phyloP scores from a whole-genome alignment of 2,329 filamentous ascomycete species.

The Aspergillus transmontanensis region DNA sequence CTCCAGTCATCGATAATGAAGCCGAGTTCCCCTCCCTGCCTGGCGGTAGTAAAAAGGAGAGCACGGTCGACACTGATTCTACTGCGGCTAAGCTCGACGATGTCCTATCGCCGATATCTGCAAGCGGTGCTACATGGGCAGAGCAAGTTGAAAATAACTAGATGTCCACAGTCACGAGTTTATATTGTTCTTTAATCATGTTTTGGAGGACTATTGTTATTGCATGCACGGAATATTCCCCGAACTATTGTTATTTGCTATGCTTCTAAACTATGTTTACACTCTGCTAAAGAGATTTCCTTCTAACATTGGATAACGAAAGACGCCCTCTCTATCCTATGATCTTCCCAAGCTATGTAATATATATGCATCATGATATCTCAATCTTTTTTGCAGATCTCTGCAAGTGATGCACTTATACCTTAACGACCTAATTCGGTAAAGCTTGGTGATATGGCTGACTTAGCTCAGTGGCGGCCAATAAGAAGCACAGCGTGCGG shows the following conservation, averaged over 20 bases:
- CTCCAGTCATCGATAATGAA: slow-evolving; percentile 31
- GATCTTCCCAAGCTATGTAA: not conserved
- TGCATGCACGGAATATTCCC: slow-evolving; percentile 8
- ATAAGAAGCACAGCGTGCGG: not conserved
- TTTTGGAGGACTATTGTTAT: slow-evolving; percentile 1
- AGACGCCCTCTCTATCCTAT: not conserved
- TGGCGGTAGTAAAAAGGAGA: slow-evolving; percentile 24
- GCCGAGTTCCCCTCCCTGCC: slow-evolving; percentile 41
- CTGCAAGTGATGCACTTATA: not conserved
- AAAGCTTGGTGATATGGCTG: not conserved
- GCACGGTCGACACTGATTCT: slow-evolving; percentile 10
- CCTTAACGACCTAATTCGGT: not conserved
- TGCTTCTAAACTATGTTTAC: not conserved
- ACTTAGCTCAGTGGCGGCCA: not conserved
- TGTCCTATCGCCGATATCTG: slow-evolving; percentile 30
- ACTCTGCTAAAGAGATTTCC: not conserved
- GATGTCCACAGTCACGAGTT: not conserved
- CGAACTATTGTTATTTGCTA: not conserved
- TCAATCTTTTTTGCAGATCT: not conserved
- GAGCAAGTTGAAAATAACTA: slow-evolving; percentile 32
- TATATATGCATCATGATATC: not conserved
- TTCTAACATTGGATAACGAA: not conserved
- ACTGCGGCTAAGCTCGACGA: slow-evolving; percentile 27
- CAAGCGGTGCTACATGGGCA: slow-evolving; percentile 33
- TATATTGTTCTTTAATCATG: not conserved